Evolutionary conservation across 371 early-diverging fungal genomes (phyloP).

Genomic region (Mucor racemosus): DNA sequence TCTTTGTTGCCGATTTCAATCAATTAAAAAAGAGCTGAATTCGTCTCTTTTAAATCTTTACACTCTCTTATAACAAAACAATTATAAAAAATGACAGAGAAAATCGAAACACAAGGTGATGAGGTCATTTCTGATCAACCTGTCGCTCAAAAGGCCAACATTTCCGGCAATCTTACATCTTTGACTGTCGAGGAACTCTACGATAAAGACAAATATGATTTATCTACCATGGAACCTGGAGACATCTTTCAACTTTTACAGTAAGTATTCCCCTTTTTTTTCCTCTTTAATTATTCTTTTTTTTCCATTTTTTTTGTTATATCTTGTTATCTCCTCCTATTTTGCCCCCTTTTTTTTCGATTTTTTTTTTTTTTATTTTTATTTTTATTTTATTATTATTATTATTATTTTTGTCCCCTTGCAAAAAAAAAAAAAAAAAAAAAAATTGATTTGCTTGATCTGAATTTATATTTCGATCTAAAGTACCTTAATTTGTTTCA

Average conservation of each 20-base stretch:
- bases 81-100: conserved; percentile 34
- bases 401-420: not conserved
- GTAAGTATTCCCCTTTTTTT: conserved; percentile 35
- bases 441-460: not conserved
- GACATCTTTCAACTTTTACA: conserved; percentile 75
- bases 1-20: conserved; percentile 1
- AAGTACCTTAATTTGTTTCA: conserved; percentile 14
- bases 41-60: conserved; percentile 1
- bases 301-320: conserved; percentile 8
- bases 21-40: conserved; percentile 16
- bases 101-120: conserved; percentile 31
- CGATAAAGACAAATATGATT: conserved; percentile 81
- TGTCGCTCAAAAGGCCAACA: conserved; percentile 36
- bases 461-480: conserved; percentile 2
- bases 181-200: conserved; percentile 77
- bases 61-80: conserved; percentile 4
- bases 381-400: too few relatives aligned
- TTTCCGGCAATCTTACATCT: conserved; percentile 61
- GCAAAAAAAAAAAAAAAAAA: not conserved
- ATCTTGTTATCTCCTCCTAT: conserved; percentile 8
- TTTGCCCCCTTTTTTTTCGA: conserved; percentile 12
- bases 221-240: conserved; percentile 79
- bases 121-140: conserved; percentile 28
- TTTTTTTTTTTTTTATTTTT: too few relatives aligned
- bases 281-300: conserved; percentile 11